These are phyloP conservation scores for Candida argentea DNA, from an alignment of 805 yeast genomes.

Conservation along the genomic window DNA sequence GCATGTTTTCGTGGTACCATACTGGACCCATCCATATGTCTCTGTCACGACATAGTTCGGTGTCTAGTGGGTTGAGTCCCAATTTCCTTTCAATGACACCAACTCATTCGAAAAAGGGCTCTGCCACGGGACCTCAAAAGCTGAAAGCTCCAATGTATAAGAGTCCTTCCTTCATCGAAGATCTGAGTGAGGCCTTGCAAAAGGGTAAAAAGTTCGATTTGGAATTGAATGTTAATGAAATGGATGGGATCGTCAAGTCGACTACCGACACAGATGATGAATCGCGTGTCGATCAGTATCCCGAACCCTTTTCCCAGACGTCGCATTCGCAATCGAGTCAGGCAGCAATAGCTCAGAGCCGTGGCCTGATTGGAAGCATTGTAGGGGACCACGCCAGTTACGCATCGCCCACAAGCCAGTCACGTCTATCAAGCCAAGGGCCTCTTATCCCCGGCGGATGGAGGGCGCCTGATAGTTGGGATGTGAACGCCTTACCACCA, in stretches of 20 bases:
- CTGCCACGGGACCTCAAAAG: constrained; percentile 9
- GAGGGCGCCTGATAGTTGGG: constrained; percentile 43
- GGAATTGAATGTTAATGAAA: constrained; percentile 39
- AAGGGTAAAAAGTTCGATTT: constrained; percentile 21
- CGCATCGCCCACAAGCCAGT: too few species aligned
- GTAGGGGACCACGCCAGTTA: too few species aligned
- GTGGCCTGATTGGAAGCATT: too few species aligned
- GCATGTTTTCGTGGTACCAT: neutral
- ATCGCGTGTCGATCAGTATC: too few species aligned
- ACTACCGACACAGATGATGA: too few species aligned
- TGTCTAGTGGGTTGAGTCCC: constrained; percentile 3
- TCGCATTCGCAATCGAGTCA: constrained; percentile 2
- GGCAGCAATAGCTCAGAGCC: constrained; percentile 4
- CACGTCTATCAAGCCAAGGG: too few species aligned
- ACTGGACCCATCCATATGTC: neutral
- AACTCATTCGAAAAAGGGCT: constrained; percentile 6
- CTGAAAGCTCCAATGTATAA: constrained; percentile 26
- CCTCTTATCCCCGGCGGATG: constrained; percentile 13
- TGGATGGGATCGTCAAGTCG: constrained; percentile 39
- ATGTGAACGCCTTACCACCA: constrained; percentile 15
- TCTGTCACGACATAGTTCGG: constrained; percentile 4
- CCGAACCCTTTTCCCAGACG: neutral
- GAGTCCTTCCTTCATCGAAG: constrained; percentile 20
- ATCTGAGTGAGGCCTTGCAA: constrained; percentile 3
- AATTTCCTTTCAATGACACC: constrained; percentile 7